phyloP scores from a whole-genome alignment of 441 rosid genomes.

The Euphorbia corollata region DNA sequence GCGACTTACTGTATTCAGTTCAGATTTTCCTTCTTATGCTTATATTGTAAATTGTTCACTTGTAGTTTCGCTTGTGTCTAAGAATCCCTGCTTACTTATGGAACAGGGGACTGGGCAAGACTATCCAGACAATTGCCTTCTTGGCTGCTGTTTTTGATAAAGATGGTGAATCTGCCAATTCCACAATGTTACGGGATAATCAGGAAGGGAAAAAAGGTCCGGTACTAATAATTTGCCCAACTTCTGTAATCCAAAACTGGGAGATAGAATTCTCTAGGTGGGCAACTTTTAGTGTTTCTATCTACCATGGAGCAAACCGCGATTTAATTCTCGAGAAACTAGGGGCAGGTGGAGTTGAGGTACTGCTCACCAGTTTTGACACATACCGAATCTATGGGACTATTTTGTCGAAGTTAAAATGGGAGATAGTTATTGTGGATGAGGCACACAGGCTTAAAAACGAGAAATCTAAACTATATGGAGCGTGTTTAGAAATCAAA shows the following conservation, averaged over 20 bases:
- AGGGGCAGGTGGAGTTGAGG: conserved; percentile 53
- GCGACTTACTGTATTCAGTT: too few species aligned
- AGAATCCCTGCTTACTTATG: background rate
- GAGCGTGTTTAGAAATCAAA: conserved; percentile 52
- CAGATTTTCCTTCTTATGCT: too few species aligned
- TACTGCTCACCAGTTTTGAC: conserved; percentile 83
- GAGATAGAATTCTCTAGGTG: conserved; percentile 80
- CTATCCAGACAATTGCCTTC: conserved; percentile 89
- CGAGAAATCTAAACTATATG: conserved; percentile 85
- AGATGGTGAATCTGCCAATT: conserved; percentile 45
- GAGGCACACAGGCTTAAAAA: conserved; percentile 91
- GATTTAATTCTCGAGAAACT: conserved; percentile 70
- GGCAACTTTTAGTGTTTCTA: conserved; percentile 60
- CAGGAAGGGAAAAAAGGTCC: conserved; percentile 37
- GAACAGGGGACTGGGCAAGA: conserved; percentile 90
- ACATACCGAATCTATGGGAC: conserved; percentile 68
- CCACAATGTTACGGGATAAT: conserved; percentile 23
- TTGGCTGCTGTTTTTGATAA: conserved; percentile 74
- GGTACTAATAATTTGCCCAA: conserved; percentile 71
- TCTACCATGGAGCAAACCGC: conserved; percentile 75
- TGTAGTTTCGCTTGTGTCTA: too few species aligned
- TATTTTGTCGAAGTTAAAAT: conserved; percentile 53
- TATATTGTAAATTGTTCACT: too few species aligned
- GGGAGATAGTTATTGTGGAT: conserved; percentile 88
- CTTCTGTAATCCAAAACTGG: conserved; percentile 90